Conservation (phyloP, 2,329 filamentous ascomycete genomes). For the Ceratocystis albifundus region DNA sequence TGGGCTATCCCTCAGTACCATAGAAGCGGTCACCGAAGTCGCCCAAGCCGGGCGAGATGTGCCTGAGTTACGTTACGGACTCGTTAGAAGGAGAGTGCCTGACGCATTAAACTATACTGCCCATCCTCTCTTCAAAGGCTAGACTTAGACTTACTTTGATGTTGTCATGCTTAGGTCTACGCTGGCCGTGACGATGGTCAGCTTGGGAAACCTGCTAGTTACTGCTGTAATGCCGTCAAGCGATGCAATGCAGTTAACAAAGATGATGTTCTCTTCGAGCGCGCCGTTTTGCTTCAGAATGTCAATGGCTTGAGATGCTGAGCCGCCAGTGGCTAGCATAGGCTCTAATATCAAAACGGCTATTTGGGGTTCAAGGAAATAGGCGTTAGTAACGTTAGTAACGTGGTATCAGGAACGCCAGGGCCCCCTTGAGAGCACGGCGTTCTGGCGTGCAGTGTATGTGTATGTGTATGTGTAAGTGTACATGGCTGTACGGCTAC, state of each 20-base stretch:
- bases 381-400: slow-evolving; percentile 3
- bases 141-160: slow-evolving; percentile 24
- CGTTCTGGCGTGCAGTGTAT: background rate
- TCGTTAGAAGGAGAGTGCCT: background rate
- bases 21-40: slow-evolving; percentile 32
- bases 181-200: slow-evolving; percentile 27
- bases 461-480: background rate
- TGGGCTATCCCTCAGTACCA: slow-evolving; percentile 15
- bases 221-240: slow-evolving; percentile 26
- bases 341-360: slow-evolving; percentile 26
- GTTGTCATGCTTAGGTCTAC: slow-evolving; percentile 23
- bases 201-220: slow-evolving; percentile 24
- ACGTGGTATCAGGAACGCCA: background rate
- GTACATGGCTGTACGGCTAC: background rate
- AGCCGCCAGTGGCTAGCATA: slow-evolving; percentile 27
- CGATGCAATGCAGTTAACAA: slow-evolving; percentile 29
- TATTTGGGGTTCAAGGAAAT: slow-evolving; percentile 21
- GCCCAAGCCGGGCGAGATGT: slow-evolving; percentile 31
- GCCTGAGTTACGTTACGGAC: slow-evolving; percentile 24
- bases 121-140: background rate
- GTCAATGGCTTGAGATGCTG: slow-evolving; percentile 25
- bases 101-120: background rate
- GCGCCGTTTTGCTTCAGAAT: slow-evolving; percentile 24
- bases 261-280: slow-evolving; percentile 27
- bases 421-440: background rate